Evolutionary conservation across 1,284 basidiomycete genomes (phyloP), one percentile per base, ranked within the genome.

Genomic region (Moesziomyces sp.): DNA sequence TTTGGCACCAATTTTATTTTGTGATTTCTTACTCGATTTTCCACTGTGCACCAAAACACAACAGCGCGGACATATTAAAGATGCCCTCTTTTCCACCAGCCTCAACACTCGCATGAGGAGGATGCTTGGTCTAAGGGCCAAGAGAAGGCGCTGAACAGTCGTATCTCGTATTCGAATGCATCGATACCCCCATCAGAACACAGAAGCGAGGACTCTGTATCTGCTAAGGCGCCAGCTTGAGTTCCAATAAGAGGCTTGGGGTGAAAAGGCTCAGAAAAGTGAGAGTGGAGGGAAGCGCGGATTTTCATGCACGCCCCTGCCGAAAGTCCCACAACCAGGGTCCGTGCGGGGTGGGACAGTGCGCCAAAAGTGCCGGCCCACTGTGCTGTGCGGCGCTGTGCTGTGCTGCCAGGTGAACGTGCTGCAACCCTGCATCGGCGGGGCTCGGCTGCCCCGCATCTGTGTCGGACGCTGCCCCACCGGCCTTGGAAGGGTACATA

Each of bases 111-210:
- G 73, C n/a, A 48, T 75, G 13, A 63, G 69, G 11, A 30, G 73
- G 45, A 50, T 63, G 62, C 51, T 75, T 2, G 73, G 70, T 28
- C 62, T 75, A 16, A 50, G 73, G 26, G 73, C 73, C 46, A 71
- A 71, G 58, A 52, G 61, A 21, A 62, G 57, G 42, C 65, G 46
- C 21, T 61, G 47, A 52, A n/a, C 8, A 19, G 0, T 24, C 26
- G 11, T 14, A 13, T 6, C 38, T 40, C 16, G 16, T 4, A 1
- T 1, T 35, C 11, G 8, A 40, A 8, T 16, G 18, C 18, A 40
- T 40, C 38, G 38, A 40, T 40, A 40, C 16, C 38, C 38, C 14
- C 30, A 33, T 33, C 30, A 13, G 10, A 13, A 33, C 30, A 5
- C 11, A 33, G 10, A 33, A 33, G 30, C 30, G 30, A 13, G 9